phyloP scores from a whole-genome alignment of 345 rosid genomes.

The Acer yangbiense region DNA sequence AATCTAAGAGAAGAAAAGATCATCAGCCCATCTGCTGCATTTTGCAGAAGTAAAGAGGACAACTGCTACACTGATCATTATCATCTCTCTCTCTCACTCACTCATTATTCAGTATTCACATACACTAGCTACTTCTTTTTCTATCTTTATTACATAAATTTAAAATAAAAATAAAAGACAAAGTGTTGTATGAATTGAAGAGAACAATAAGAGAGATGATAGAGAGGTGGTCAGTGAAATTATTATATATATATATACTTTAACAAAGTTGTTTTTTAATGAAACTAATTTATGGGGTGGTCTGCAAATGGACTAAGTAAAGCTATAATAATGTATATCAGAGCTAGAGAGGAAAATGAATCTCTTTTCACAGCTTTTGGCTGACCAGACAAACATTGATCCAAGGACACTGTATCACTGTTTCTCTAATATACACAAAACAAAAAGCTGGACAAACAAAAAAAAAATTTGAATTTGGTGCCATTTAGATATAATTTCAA shows the following conservation, averaged over 20 bases:
- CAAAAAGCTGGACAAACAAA: conserved; percentile 37
- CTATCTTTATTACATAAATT: conserved; percentile 5
- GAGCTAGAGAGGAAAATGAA: conserved; percentile 31
- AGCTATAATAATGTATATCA: conserved; percentile 28
- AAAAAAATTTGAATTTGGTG: conserved; percentile 37
- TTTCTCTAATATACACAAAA: conserved; percentile 16
- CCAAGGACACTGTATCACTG: conserved; percentile 54
- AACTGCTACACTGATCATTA: conserved; percentile 30
- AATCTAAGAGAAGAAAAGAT: conserved; percentile 56
- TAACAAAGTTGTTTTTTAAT: conserved; percentile 20
- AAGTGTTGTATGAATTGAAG: neutral
- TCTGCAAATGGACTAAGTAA: conserved; percentile 16
- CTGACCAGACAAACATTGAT: conserved; percentile 43
- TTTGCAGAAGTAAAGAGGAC: conserved; percentile 36
- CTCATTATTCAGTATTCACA: conserved; percentile 13
- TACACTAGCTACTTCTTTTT: neutral
- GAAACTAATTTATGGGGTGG: conserved; percentile 20
- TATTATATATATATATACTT: conserved; percentile 8
- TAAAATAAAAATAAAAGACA: neutral
- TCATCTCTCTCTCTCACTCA: conserved; percentile 14
- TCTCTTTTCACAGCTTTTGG: conserved; percentile 59
- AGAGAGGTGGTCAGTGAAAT: conserved; percentile 21
- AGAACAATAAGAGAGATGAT: conserved; percentile 8
- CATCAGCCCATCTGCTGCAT: conserved; percentile 20
- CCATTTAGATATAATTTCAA: neutral